Base-by-base conservation (phyloP, 2,329 filamentous ascomycete genomes). In the Madurella mycetomatis region DNA sequence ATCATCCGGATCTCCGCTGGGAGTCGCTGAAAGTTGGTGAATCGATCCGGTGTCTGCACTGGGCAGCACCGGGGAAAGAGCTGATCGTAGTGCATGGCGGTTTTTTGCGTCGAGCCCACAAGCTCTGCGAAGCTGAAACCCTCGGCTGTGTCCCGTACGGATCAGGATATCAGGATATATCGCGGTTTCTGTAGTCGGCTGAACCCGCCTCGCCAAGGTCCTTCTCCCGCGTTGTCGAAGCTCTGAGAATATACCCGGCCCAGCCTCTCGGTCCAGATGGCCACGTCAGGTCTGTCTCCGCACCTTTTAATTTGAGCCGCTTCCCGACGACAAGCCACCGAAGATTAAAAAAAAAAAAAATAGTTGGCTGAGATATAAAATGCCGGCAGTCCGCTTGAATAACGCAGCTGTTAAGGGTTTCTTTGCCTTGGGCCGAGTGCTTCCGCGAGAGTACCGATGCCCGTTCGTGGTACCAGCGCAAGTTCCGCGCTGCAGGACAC, bases 1-100 rank as follows among this genome's bases (percentile, higher is more conserved):
- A 74, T 71, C 56, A 71, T 69, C 39, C 75, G 71, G 51, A 78
- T 68, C 65, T 78, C 75, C 17, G 70, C 63, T 30, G 75, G 75
- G 8, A 78, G 68, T 52, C 64, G 57, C 17, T 58, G 56, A 54
- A 70, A 71, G 45, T 56, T 61, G 51, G 44, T 57, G 43, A 70
- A 71, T 48, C 32, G 49, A 12, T 59, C 57, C 31, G 59, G 34
- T 52, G 62, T 60, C 39, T 54, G 53, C 44, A 47, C 51, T 46
- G 49, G 56, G 53, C 45, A 53, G 49, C 47, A 53, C 40, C 50
- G 47, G 34, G 58, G 57, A 37, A 62, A 56, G 41, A 57, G 44
- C 15, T 62, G 59, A 32, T 64, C 60, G 52, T 64, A 59, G 53
- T 64, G 59, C 58, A 66, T 63, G 43, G 32, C 17, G 34, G 39